These are phyloP conservation scores for Nevesoporus exiguus DNA, from an alignment of 768 basidiomycete species.

Conservation along the genomic window DNA sequence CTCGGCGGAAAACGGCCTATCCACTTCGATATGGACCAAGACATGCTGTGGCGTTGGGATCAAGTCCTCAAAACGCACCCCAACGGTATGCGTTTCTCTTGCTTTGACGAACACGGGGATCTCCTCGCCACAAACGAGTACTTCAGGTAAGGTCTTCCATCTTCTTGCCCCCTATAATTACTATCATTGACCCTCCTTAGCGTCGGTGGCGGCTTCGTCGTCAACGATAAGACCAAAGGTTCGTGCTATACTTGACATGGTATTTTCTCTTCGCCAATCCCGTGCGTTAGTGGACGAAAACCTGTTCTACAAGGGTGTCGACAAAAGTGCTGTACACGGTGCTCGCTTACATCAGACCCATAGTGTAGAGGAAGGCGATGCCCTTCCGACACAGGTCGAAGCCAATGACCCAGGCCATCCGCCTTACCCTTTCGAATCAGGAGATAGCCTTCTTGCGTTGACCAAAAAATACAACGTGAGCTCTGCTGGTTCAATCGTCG, in stretches of 20 bases:
- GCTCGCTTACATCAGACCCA: conserved; percentile 72
- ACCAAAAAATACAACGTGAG: conserved; percentile 82
- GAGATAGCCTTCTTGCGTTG: conserved; percentile 67
- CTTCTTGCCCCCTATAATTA: neutral
- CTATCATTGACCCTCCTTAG: conserved; percentile 30
- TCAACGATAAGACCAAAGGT: conserved; percentile 93
- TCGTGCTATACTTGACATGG: neutral
- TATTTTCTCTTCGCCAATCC: neutral
- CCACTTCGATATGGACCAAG: conserved; percentile 80
- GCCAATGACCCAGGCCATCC: conserved; percentile 50
- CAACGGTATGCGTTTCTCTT: conserved; percentile 92
- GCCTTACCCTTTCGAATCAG: conserved; percentile 80
- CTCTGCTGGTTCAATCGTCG: conserved; percentile 8
- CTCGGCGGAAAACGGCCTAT: conserved; percentile 77
- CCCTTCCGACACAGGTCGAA: conserved; percentile 8
- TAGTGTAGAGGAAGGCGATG: conserved; percentile 33
- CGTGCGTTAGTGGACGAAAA: conserved; percentile 80
- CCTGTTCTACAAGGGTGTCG: conserved; percentile 88
- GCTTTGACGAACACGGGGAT: conserved; percentile 76
- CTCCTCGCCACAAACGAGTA: conserved; percentile 94
- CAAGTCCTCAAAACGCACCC: conserved; percentile 86
- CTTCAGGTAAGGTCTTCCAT: conserved; percentile 50
- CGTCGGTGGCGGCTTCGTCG: conserved; percentile 92
- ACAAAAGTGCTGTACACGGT: conserved; percentile 76
- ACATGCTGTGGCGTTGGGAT: conserved; percentile 93